A percentile compares a stretch with the other conserved stretches of the same genome.
phyloP scores from a whole-genome alignment of 2,329 filamentous ascomycete genomes.

The Ceratocystis destructans region DNA sequence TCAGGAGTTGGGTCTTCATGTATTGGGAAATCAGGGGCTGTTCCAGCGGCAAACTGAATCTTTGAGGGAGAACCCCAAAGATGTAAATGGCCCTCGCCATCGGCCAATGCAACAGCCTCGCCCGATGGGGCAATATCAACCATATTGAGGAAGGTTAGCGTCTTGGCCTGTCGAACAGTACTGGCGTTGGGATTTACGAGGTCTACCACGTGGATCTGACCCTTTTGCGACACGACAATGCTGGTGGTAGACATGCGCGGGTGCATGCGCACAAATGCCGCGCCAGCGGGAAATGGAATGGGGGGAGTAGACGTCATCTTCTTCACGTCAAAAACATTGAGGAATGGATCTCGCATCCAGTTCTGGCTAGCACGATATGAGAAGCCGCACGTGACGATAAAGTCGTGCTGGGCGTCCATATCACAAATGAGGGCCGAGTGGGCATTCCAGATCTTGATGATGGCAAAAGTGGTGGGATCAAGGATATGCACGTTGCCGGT shows the following conservation, averaged over 20 bases:
- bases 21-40: slow-evolving; percentile 65
- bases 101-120: slow-evolving; percentile 68
- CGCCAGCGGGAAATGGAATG: slow-evolving; percentile 82
- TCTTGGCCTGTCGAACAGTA: slow-evolving; percentile 70
- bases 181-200: slow-evolving; percentile 85
- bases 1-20: slow-evolving; percentile 42
- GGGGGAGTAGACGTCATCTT: slow-evolving; percentile 77
- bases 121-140: slow-evolving; percentile 81
- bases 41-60: slow-evolving; percentile 73
- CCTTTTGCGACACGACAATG: slow-evolving; percentile 80
- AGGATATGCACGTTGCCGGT: slow-evolving; percentile 74
- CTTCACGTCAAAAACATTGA: slow-evolving; percentile 92
- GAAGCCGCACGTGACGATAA: slow-evolving; percentile 88
- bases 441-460: slow-evolving; percentile 80
- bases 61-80: slow-evolving; percentile 82
- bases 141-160: slow-evolving; percentile 58
- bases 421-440: slow-evolving; percentile 83
- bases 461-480: slow-evolving; percentile 60
- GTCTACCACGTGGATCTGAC: slow-evolving; percentile 91
- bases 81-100: slow-evolving; percentile 64
- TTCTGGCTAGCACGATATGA: slow-evolving; percentile 60
- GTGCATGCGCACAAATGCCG: slow-evolving; percentile 92
- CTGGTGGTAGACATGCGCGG: slow-evolving; percentile 89
- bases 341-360: slow-evolving; percentile 78
- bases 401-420: slow-evolving; percentile 93